Evolutionary conservation across 108 stramenopile species (phyloP).

Genomic region (Fistulifera solaris): DNA sequence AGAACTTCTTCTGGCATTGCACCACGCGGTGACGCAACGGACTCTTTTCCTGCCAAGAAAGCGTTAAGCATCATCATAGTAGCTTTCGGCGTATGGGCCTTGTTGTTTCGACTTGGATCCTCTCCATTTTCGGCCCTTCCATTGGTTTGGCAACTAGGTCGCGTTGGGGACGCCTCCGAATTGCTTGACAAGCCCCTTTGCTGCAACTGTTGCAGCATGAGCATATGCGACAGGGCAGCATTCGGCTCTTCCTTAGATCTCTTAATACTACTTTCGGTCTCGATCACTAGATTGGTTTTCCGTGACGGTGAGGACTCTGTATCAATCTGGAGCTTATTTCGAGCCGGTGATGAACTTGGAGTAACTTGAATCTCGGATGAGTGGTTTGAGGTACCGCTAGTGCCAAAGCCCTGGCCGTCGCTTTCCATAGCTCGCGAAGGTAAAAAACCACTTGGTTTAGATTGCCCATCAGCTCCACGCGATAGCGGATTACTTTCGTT

Average conservation of each 20-base stretch:
- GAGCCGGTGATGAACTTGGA: too few relatives aligned
- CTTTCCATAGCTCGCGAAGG: too few relatives aligned
- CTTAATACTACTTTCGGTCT: too few relatives aligned
- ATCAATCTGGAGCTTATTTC: too few relatives aligned
- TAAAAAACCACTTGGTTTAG: too few relatives aligned
- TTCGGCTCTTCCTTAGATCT: not conserved
- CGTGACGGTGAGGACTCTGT: too few relatives aligned
- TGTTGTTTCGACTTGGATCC: not conserved
- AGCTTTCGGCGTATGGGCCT: constrained; percentile 11
- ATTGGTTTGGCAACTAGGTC: not conserved
- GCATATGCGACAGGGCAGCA: constrained; percentile 2
- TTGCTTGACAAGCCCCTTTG: not conserved
- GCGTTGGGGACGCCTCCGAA: not conserved
- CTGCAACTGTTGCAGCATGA: constrained; percentile 4
- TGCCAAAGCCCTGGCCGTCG: too few relatives aligned
- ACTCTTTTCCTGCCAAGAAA: constrained; percentile 11
- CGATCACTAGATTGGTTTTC: too few relatives aligned
- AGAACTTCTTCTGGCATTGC: not conserved
- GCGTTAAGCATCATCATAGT: constrained; percentile 15
- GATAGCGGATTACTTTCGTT: too few relatives aligned
- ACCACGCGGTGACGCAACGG: constrained; percentile 1
- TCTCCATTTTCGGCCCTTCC: not conserved
- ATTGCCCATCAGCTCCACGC: too few relatives aligned
- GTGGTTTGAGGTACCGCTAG: too few relatives aligned
- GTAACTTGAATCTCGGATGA: too few relatives aligned